phyloP scores from a whole-genome alignment of 306 rosid genomes.

The Cicer yamashitae region DNA sequence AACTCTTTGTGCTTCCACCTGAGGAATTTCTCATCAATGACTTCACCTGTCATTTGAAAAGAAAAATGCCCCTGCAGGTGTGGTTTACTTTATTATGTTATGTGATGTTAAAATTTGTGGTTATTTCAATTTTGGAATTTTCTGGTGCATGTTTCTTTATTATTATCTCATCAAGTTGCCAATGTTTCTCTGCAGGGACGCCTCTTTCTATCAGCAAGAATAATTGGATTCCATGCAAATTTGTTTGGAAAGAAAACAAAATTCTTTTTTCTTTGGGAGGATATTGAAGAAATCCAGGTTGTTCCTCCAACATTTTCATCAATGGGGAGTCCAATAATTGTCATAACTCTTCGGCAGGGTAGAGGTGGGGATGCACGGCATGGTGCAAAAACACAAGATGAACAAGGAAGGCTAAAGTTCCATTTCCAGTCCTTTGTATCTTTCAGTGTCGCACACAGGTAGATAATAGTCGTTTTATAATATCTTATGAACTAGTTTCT shows the following conservation, averaged over 20 bases:
- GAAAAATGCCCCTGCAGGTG: conserved; percentile 97
- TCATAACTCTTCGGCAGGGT: conserved; percentile 85
- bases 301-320: conserved; percentile 81
- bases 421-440: conserved; percentile 98
- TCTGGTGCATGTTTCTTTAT: conserved; percentile 24
- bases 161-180: conserved; percentile 42
- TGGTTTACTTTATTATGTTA: conserved; percentile 37
- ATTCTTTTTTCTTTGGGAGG: conserved; percentile 97
- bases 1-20: conserved; percentile 85
- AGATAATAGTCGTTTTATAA: conserved; percentile 41
- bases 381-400: conserved; percentile 91
- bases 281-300: conserved; percentile 89
- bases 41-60: conserved; percentile 94
- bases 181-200: conserved; percentile 75
- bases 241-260: conserved; percentile 88
- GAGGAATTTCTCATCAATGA: conserved; percentile 99
- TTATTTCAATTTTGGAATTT: conserved; percentile 25
- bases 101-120: conserved; percentile 35
- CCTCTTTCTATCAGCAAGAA: conserved; percentile 89
- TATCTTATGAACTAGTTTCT: conserved; percentile 34
- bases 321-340: conserved; percentile 93
- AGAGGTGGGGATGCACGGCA: conserved; percentile 92
- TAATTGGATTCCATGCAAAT: conserved; percentile 93
- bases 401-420: conserved; percentile 91
- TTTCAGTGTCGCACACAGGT: conserved; percentile 84